Evolutionary conservation across 2,329 filamentous ascomycete species (phyloP), one percentile per base, ranked within the genome.

Genomic region (Ustulina deusta): DNA sequence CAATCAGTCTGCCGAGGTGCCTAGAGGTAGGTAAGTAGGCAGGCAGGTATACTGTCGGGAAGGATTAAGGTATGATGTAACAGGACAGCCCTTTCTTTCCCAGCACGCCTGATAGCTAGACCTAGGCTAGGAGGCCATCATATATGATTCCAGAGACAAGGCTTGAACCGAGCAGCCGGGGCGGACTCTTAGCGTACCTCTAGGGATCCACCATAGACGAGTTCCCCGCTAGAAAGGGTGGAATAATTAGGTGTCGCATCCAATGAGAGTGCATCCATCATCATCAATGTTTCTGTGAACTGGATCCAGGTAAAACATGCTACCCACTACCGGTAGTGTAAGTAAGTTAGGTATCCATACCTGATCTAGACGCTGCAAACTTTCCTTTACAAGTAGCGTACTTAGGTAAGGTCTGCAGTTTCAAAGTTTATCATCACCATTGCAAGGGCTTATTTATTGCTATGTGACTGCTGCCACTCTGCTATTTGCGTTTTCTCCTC

Each of bases 41-140:
- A 40, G 20, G 52, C n/a, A 42, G 17, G 46, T 5, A 7, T 32
- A 32, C 29, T 32, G 29, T 32, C 29, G 7, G 29, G 29, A 4
- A 32, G 7, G 29, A 7, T 32, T 32, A 9, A 32, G 15, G 46
- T 61, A 69, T 69, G 68, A 68, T 69, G 61, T 70, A 70, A 65
- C 46, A 52, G 57, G 65, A 62, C 46, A 52, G 57, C 9, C 25
- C 52, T 65, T 65, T 60, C 52, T 46, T 44, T 36, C 15, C 38
- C 32, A 46, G 42, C 11, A 48, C 10, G 25, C 11, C 13, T n/a
- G 17, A 46, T 22, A 7, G 2, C 2, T 20, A 22, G 20, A 25
- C n/a, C 3, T 27, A 17, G 0, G 25, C 29, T 13, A 1, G 27
- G 34, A 52, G 17, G 44, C 4, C 46, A 29, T 36, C 46, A 27